A percentile compares a stretch with the other conserved stretches of the same genome.
phyloP scores from a whole-genome alignment of 2,329 filamentous ascomycete genomes.

The Claviceps spartinae region DNA sequence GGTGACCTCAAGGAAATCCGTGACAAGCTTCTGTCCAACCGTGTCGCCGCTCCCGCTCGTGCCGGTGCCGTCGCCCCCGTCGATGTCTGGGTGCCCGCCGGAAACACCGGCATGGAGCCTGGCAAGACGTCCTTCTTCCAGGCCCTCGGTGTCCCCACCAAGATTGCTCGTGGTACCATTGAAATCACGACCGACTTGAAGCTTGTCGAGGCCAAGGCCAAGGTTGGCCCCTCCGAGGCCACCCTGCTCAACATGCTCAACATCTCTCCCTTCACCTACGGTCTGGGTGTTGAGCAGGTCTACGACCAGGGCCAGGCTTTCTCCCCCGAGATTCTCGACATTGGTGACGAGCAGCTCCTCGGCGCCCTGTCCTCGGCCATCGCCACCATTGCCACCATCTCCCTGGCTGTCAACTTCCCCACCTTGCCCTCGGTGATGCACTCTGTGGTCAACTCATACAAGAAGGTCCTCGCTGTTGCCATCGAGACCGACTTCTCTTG shows the following conservation, averaged over 20 bases:
- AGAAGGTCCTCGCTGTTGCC: conserved; percentile 86
- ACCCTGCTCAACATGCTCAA: conserved; percentile 99
- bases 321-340: conserved; percentile 73
- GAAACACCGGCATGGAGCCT: conserved; percentile 99
- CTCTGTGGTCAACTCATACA: conserved; percentile 95
- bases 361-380: conserved; percentile 70
- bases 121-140: conserved; percentile 99
- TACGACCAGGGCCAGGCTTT: conserved; percentile 97
- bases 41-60: conserved; percentile 93
- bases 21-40: conserved; percentile 91
- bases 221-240: conserved; percentile 98
- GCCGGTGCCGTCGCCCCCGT: conserved; percentile 87
- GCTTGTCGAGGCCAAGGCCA: conserved; percentile 83
- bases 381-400: conserved; percentile 76
- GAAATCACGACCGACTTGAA: conserved; percentile 98
- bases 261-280: conserved; percentile 99
- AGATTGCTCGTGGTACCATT: conserved; percentile 99
- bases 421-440: conserved; percentile 93
- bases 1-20: conserved; percentile 80
- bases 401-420: conserved; percentile 86
- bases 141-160: conserved; percentile 99
- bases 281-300: conserved; percentile 90
- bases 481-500: conserved; percentile 84
- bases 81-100: conserved; percentile 91
- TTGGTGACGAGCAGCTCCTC: conserved; percentile 88